Conservation (phyloP, 208 protist species). For the Acanthamoeba triangularis region DNA sequence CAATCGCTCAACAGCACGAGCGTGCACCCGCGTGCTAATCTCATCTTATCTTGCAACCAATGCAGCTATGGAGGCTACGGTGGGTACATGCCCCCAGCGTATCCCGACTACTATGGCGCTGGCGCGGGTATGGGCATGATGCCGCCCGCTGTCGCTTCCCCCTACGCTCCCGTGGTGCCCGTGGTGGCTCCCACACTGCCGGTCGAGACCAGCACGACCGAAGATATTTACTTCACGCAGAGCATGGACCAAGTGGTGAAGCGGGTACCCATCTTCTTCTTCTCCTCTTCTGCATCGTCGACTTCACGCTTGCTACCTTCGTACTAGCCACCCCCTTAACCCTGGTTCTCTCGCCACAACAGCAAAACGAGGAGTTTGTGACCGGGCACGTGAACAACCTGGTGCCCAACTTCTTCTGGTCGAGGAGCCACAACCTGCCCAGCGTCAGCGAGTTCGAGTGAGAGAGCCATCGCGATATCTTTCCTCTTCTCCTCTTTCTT, state of each 20-base stretch:
- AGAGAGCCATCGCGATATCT: too few species aligned
- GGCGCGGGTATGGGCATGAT: background rate
- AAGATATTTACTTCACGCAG: slow-evolving; percentile 9
- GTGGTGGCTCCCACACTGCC: background rate
- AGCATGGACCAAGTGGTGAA: background rate
- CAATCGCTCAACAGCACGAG: background rate
- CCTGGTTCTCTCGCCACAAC: background rate
- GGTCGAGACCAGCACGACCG: background rate
- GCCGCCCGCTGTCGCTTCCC: background rate
- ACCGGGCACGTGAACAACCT: background rate
- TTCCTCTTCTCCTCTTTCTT: background rate
- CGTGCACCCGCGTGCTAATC: too few species aligned
- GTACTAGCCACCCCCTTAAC: too few species aligned
- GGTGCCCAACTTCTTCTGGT: background rate
- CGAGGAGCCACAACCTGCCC: background rate
- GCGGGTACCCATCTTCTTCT: background rate
- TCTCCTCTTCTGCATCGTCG: background rate
- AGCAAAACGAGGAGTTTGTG: background rate
- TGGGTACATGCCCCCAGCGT: background rate
- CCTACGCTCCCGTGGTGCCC: background rate
- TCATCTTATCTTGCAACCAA: background rate
- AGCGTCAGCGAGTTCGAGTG: background rate
- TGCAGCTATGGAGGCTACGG: background rate
- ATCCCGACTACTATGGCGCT: slow-evolving; percentile 6
- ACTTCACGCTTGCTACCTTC: background rate